These are phyloP conservation scores for Parathielavia hyrcaniae DNA, from an alignment of 495 filamentous ascomycete genomes.

Conservation along the genomic window DNA sequence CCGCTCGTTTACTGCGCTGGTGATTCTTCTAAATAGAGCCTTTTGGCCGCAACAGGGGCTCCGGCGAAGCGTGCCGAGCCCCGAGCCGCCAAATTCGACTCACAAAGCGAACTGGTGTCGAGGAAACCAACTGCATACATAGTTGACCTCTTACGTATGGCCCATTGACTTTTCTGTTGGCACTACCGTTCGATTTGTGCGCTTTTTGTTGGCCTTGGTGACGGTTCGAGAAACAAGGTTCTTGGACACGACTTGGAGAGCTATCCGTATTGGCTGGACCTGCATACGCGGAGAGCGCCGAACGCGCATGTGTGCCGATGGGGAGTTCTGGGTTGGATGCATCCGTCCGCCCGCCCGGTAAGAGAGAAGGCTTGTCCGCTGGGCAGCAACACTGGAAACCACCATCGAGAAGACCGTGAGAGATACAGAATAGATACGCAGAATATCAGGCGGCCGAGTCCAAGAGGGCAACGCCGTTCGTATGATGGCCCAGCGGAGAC, in stretches of 20 bases:
- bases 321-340: not conserved
- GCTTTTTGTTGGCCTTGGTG: not conserved
- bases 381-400: not conserved
- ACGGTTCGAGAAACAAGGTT: not conserved
- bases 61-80: too few relatives aligned
- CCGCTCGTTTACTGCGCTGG: too few relatives aligned
- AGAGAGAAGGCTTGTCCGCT: not conserved
- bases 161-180: too few relatives aligned
- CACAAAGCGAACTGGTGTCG: too few relatives aligned
- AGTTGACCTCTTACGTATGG: too few relatives aligned
- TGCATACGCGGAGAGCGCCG: conserved; percentile 4
- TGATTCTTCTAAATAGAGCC: too few relatives aligned
- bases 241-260: not conserved
- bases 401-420: not conserved
- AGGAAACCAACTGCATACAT: too few relatives aligned
- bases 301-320: not conserved
- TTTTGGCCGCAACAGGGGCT: too few relatives aligned
- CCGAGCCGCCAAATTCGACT: too few relatives aligned
- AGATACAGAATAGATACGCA: not conserved
- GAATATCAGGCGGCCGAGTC: not conserved
- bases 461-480: not conserved
- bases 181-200: too few relatives aligned
- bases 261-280: not conserved
- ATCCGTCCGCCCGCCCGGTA: not conserved
- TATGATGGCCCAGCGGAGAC: not conserved